Percentiles rank a stretch among this genome's conserved stretches.
These are phyloP conservation scores for Dendrobium catenatum DNA, from an alignment of 106 monocot genomes.

Conservation along the genomic window DNA sequence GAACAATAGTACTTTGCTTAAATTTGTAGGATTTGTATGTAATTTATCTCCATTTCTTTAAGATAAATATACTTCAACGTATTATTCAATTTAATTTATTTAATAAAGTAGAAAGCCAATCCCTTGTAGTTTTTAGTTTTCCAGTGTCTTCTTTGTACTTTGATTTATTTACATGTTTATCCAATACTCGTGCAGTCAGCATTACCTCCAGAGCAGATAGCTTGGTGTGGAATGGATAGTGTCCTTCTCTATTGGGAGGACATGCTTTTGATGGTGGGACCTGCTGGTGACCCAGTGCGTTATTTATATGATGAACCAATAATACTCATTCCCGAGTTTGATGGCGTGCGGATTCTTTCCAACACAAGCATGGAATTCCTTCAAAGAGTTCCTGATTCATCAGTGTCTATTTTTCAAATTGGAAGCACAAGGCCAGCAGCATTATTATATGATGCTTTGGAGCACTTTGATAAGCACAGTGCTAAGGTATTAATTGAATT, in stretches of 20 bases:
- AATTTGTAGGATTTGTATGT: not conserved
- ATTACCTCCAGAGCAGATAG: slow-evolving; percentile 85
- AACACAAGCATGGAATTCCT: slow-evolving; percentile 93
- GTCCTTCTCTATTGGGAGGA: slow-evolving; percentile 97
- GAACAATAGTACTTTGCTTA: not conserved
- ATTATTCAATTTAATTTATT: not conserved
- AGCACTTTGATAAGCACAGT: slow-evolving; percentile 86
- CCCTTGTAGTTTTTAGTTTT: not conserved
- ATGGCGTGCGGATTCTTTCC: slow-evolving; percentile 90
- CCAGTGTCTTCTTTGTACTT: not conserved
- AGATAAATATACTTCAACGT: not conserved
- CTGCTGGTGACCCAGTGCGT: slow-evolving; percentile 76
- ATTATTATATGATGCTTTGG: slow-evolving; percentile 94
- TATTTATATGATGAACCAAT: slow-evolving; percentile 89
- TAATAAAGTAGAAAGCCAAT: not conserved
- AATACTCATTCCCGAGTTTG: slow-evolving; percentile 85
- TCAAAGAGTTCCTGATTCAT: slow-evolving; percentile 90
- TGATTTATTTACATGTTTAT: not conserved
- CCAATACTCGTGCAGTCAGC: slow-evolving; percentile 41
- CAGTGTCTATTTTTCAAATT: slow-evolving; percentile 94
- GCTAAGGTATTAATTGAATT: slow-evolving; percentile 59
- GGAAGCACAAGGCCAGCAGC: slow-evolving; percentile 86
- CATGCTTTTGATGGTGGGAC: slow-evolving; percentile 86
- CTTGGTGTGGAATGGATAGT: slow-evolving; percentile 97
- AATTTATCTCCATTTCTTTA: not conserved